Conservation (phyloP, 2,329 filamentous ascomycete species). For the Curvularia hawaiiensis region DNA sequence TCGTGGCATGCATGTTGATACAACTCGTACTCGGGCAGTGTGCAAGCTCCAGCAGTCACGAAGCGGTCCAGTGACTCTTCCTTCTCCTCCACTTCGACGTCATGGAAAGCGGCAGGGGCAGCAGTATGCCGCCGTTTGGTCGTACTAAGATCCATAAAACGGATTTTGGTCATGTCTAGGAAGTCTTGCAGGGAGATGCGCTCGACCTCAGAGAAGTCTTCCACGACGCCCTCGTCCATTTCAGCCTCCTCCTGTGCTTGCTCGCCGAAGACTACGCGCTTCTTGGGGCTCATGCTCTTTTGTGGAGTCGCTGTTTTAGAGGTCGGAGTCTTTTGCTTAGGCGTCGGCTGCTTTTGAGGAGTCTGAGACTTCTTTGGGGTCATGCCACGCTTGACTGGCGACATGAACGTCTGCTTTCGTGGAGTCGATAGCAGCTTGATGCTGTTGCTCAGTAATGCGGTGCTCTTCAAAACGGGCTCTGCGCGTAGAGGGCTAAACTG, state of each 20-base stretch:
- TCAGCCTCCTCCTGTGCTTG: constrained; percentile 30
- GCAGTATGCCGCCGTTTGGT: constrained; percentile 90
- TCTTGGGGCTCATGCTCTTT: constrained; percentile 42
- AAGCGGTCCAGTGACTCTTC: constrained; percentile 72
- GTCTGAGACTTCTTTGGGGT: constrained; percentile 46
- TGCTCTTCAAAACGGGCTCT: constrained; percentile 40
- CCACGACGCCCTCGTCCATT: constrained; percentile 30
- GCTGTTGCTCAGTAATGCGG: constrained; percentile 47
- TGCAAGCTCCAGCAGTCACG: constrained; percentile 88
- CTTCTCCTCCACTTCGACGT: constrained; percentile 47
- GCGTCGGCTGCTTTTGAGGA: constrained; percentile 48
- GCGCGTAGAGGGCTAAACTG: constrained; percentile 45
- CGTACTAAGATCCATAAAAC: constrained; percentile 98
- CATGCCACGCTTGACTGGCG: constrained; percentile 49
- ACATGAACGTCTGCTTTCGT: constrained; percentile 52
- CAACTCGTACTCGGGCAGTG: constrained; percentile 88
- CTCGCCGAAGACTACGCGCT: constrained; percentile 41
- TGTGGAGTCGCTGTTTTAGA: constrained; percentile 37
- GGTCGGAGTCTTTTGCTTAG: constrained; percentile 49
- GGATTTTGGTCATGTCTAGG: constrained; percentile 91
- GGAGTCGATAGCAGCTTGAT: constrained; percentile 57
- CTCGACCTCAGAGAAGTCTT: constrained; percentile 52
- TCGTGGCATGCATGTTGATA: constrained; percentile 97
- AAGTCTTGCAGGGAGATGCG: constrained; percentile 89
- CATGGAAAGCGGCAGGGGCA: constrained; percentile 43